Evolutionary conservation across 768 basidiomycete genomes (phyloP), one percentile per base, ranked within the genome.

Genomic region (Daedalea quercina): DNA sequence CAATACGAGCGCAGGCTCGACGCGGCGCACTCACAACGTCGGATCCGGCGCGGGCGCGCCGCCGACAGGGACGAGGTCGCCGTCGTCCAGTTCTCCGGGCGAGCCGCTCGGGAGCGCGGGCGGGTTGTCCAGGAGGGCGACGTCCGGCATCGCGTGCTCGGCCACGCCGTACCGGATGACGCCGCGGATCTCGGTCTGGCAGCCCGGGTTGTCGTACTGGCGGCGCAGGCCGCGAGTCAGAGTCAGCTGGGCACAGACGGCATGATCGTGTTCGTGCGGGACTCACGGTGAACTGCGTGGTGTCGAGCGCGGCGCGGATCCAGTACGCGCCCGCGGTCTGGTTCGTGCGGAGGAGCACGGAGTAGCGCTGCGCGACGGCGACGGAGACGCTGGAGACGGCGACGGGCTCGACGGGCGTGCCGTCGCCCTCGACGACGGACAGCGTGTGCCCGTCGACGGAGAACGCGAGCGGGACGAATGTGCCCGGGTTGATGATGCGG

Each of bases 321-420:
- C 68, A 73, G 58, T 64, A 71, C 42, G 60, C 61, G 20, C 67
- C 69, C 25, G 49, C 58, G 6, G 70, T 72, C 53, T 67, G 67
- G 54, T 76, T 72, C 33, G 76, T 71, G 22, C 55, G 56, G 15
- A 79, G 59, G 35, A 80, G 65, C 31, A 74, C 77, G n/a, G 71
- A 73, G 59, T 78, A 77, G 41, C 78, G 70, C 65, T 79, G 78
- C 1, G 76, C 78, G 41, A 78, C 68, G 23, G 69, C 69, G 51
- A 79, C 47, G 2, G 65, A 65, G 51, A 80, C 60, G 12, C 70
- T 67, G 17, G 71, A 58, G 9, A 77, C 76, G 13, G 53, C 40
- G 41, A 66, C 67, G 1, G 76, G 74, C 20, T 61, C 54, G 42
- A 80, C 64, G 24, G 67, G 64, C 3, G 68, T 76, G 24, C 77